Evolutionary conservation across 2,329 filamentous ascomycete genomes (phyloP).

Genomic region (Cercospora sesami): DNA sequence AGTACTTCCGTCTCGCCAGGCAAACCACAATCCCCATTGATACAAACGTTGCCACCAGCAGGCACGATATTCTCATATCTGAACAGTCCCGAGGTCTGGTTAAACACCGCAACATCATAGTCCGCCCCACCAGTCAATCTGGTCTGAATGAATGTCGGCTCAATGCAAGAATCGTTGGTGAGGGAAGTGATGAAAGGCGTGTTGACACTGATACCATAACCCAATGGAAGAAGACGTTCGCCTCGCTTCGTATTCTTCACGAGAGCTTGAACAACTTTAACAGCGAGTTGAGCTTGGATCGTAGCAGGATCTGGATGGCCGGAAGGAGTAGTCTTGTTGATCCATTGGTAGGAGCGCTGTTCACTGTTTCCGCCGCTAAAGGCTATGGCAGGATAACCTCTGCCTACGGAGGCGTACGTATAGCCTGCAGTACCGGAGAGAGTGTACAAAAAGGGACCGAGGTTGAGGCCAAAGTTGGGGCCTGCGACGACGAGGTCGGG

Average conservation of each 20-base stretch:
- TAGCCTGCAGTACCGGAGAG: slow-evolving; percentile 54
- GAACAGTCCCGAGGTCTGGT: slow-evolving; percentile 49
- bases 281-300: slow-evolving; percentile 46
- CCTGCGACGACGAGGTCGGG: slow-evolving; percentile 58
- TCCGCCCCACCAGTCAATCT: slow-evolving; percentile 53
- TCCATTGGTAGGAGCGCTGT: slow-evolving; percentile 47
- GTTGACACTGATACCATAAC: slow-evolving; percentile 55
- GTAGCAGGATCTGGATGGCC: slow-evolving; percentile 46
- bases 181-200: slow-evolving; percentile 48
- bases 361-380: slow-evolving; percentile 49
- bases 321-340: slow-evolving; percentile 43
- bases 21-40: slow-evolving; percentile 55
- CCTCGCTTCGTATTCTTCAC: slow-evolving; percentile 41
- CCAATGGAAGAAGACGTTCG: slow-evolving; percentile 47
- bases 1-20: slow-evolving; percentile 54
- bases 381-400: slow-evolving; percentile 52
- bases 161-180: slow-evolving; percentile 42
- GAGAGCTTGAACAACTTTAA: slow-evolving; percentile 49
- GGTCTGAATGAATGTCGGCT: slow-evolving; percentile 50
- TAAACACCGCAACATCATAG: slow-evolving; percentile 49
- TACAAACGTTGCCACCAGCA: slow-evolving; percentile 43
- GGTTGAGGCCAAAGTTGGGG: slow-evolving; percentile 58
- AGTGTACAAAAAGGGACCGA: slow-evolving; percentile 57
- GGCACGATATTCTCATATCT: slow-evolving; percentile 44
- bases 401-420: slow-evolving; percentile 51